These are phyloP conservation scores for Rosa multiflora DNA, from an alignment of 306 rosid species.

Conservation along the genomic window DNA sequence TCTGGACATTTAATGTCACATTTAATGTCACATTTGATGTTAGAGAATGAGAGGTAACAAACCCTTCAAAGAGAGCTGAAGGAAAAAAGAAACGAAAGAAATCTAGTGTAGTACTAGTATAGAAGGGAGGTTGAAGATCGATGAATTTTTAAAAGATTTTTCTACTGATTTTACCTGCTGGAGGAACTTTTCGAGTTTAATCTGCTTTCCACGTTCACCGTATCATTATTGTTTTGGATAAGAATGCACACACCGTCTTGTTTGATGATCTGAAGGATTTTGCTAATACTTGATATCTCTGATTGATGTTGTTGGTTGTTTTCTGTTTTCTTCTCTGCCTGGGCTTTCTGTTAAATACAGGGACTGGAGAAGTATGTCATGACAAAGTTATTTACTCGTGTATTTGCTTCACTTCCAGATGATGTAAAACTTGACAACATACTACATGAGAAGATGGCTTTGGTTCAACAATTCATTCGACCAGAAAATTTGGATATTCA, in stretches of 20 bases:
- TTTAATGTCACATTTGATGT: neutral
- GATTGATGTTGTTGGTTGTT: conserved; percentile 13
- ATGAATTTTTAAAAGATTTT: neutral
- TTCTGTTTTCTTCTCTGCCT: conserved; percentile 16
- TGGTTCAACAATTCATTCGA: conserved; percentile 83
- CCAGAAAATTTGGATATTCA: conserved; percentile 94
- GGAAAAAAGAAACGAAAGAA: neutral
- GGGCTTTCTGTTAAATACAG: conserved; percentile 46
- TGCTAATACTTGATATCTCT: conserved; percentile 10
- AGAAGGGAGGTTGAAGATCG: neutral
- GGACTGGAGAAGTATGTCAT: conserved; percentile 99
- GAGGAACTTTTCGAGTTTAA: neutral
- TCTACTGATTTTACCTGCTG: neutral
- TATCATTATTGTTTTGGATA: neutral
- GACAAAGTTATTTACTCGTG: conserved; percentile 93
- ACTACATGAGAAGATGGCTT: conserved; percentile 80
- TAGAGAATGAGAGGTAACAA: neutral
- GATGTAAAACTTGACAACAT: conserved; percentile 75
- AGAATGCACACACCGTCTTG: neutral
- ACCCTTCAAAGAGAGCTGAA: neutral
- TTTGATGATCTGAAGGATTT: neutral
- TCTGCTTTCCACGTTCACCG: neutral
- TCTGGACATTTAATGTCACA: neutral
- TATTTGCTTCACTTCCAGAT: conserved; percentile 88
- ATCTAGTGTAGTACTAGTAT: neutral